Conservation (phyloP, 1,139 yeast genomes). For the Candida sp. region DNA sequence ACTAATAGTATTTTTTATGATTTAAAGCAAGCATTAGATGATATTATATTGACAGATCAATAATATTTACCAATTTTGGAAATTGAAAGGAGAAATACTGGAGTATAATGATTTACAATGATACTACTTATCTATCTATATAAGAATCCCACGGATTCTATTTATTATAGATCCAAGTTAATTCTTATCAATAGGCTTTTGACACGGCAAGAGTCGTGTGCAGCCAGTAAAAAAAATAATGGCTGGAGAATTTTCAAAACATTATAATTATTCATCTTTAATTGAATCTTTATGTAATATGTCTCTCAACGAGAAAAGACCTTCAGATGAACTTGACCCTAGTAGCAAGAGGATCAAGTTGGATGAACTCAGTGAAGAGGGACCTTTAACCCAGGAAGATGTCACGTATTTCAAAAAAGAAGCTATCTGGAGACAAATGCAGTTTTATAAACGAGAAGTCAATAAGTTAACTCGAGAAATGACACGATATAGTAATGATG, state of each 20-base stretch:
- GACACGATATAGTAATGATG: slow-evolving; percentile 27
- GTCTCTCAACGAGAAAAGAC: slow-evolving; percentile 1
- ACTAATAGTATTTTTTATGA: too few species aligned
- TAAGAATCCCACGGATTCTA: too few species aligned
- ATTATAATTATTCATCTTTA: not conserved
- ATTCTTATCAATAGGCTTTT: not conserved
- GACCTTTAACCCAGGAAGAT: slow-evolving; percentile 79
- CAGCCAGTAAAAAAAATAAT: slow-evolving; percentile 6
- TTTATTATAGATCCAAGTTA: too few species aligned
- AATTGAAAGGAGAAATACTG: too few species aligned
- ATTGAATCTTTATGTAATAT: not conserved
- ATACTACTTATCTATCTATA: too few species aligned
- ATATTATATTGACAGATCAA: too few species aligned
- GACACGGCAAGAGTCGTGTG: slow-evolving; percentile 6
- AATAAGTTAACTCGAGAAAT: slow-evolving; percentile 39
- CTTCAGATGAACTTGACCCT: slow-evolving; percentile 1
- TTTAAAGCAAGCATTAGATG: too few species aligned
- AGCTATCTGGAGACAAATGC: slow-evolving; percentile 83
- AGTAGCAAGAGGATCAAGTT: slow-evolving; percentile 24
- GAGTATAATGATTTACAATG: too few species aligned
- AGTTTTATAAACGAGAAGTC: slow-evolving; percentile 55
- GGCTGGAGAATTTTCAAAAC: slow-evolving; percentile 6
- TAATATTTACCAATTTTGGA: too few species aligned
- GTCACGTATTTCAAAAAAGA: slow-evolving; percentile 85
- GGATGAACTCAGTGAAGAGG: slow-evolving; percentile 51